Percentiles rank a stretch among this genome's conserved stretches.
Evolutionary conservation across 2,329 filamentous ascomycete species (phyloP).

Genomic region (Fusarium clavum): DNA sequence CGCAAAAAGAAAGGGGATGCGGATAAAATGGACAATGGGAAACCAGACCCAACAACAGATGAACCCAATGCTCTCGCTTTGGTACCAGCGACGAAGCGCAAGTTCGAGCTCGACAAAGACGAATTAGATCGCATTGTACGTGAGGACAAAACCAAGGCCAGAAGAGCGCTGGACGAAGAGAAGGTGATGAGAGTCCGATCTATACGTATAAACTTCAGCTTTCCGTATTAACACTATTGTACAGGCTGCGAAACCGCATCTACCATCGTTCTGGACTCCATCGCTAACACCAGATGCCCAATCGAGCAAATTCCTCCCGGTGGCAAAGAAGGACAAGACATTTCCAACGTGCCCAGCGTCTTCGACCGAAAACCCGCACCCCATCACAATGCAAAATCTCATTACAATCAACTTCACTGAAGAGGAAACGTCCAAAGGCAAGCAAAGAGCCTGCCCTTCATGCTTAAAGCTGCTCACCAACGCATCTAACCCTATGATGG

Average conservation of each 20-base stretch:
- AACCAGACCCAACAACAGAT: slow-evolving; percentile 1
- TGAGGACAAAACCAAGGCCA: slow-evolving; percentile 76
- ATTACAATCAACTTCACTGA: slow-evolving; percentile 82
- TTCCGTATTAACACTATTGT: slow-evolving; percentile 26
- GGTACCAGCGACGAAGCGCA: slow-evolving; percentile 68
- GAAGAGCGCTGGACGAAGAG: slow-evolving; percentile 77
- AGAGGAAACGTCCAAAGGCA: slow-evolving; percentile 65
- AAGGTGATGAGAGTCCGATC: slow-evolving; percentile 61
- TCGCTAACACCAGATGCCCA: slow-evolving; percentile 75
- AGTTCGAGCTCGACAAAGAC: slow-evolving; percentile 79
- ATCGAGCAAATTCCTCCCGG: slow-evolving; percentile 62
- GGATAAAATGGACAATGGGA: slow-evolving; percentile 52
- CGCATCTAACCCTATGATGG: slow-evolving; percentile 81
- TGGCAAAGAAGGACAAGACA: slow-evolving; percentile 72
- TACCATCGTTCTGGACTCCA: slow-evolving; percentile 95
- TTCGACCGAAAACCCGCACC: slow-evolving; percentile 72
- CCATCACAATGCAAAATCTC: slow-evolving; percentile 81
- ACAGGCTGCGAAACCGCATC: slow-evolving; percentile 70
- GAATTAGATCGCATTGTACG: slow-evolving; percentile 77
- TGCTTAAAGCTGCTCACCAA: slow-evolving; percentile 88
- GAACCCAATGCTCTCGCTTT: slow-evolving; percentile 18
- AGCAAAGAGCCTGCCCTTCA: slow-evolving; percentile 75
- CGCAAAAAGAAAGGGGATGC: slow-evolving; percentile 52
- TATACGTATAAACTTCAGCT: neutral
- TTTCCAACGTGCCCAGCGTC: slow-evolving; percentile 83